Percentiles rank a stretch among this genome's conserved stretches.
These are phyloP conservation scores for Pestalotiopsis sp. DNA, from an alignment of 2,329 filamentous ascomycete genomes.

Conservation along the genomic window DNA sequence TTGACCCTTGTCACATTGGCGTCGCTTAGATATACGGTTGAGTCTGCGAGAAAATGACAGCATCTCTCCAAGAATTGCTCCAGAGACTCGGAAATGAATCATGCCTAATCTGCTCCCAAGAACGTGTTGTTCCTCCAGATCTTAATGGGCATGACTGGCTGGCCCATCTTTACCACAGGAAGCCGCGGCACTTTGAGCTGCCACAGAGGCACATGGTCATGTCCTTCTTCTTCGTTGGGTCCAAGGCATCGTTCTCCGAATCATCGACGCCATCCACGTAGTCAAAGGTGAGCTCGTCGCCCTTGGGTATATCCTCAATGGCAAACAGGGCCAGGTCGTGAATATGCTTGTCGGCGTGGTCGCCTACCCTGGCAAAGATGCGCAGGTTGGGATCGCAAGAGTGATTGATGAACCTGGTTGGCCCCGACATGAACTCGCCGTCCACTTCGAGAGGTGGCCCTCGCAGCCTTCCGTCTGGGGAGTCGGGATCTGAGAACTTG, in stretches of 20 bases:
- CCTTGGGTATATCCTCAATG: constrained; percentile 62
- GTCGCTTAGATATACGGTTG: background rate
- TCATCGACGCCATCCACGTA: constrained; percentile 69
- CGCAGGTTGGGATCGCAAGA: constrained; percentile 78
- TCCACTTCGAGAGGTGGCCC: constrained; percentile 63
- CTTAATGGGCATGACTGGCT: background rate
- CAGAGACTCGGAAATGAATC: background rate
- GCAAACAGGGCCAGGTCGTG: constrained; percentile 82
- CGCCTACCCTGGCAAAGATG: constrained; percentile 78
- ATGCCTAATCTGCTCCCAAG: background rate
- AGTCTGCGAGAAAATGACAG: background rate
- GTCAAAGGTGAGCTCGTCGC: constrained; percentile 78
- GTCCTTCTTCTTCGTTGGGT: constrained; percentile 49
- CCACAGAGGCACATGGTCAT: constrained; percentile 67
- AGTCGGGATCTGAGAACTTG: constrained; percentile 69
- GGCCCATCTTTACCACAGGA: constrained; percentile 57
- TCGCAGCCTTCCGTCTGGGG: constrained; percentile 57
- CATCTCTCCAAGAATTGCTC: background rate
- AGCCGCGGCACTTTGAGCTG: constrained; percentile 67
- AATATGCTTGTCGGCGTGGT: constrained; percentile 72
- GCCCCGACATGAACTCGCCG: constrained; percentile 77
- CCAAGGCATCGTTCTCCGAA: constrained; percentile 49
- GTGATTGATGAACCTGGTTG: constrained; percentile 83
- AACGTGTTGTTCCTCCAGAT: background rate
- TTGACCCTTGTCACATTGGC: background rate